A percentile compares a stretch with the other conserved stretches of the same genome.
These are phyloP conservation scores for Umbilicus rupestris DNA, from an alignment of 164 flowering plant species.

Conservation along the genomic window DNA sequence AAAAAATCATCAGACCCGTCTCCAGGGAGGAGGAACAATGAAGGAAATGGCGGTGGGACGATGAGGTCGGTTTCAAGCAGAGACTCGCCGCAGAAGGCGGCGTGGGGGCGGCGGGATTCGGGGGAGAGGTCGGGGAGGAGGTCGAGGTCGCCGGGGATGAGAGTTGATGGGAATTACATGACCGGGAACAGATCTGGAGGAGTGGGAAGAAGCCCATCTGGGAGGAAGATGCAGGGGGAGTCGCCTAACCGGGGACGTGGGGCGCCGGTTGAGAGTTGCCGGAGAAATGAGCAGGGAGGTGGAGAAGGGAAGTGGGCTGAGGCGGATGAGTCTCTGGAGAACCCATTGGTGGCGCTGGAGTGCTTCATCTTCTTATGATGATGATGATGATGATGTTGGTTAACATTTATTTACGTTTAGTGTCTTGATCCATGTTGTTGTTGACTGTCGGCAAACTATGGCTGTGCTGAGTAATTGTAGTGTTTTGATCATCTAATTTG, in stretches of 20 bases:
- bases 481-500: too few relatives aligned
- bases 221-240: constrained; percentile 3
- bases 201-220: background rate
- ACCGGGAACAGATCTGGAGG: background rate
- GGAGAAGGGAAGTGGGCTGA: background rate
- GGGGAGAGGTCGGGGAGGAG: constrained; percentile 7
- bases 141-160: constrained; percentile 6
- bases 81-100: constrained; percentile 5
- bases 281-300: background rate
- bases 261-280: background rate
- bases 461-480: background rate
- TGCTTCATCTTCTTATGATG: constrained; percentile 6
- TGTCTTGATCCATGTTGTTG: too few relatives aligned
- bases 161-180: background rate
- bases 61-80: background rate
- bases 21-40: background rate
- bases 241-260: background rate
- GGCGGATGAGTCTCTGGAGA: constrained; percentile 3
- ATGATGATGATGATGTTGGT: background rate
- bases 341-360: constrained; percentile 6
- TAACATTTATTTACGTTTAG: too few relatives aligned
- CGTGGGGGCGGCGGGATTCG: background rate
- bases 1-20: background rate
- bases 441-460: too few relatives aligned
- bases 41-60: background rate